Base-by-base conservation (phyloP, 2,329 filamentous ascomycete genomes). In the Calonectria henricotiae region DNA sequence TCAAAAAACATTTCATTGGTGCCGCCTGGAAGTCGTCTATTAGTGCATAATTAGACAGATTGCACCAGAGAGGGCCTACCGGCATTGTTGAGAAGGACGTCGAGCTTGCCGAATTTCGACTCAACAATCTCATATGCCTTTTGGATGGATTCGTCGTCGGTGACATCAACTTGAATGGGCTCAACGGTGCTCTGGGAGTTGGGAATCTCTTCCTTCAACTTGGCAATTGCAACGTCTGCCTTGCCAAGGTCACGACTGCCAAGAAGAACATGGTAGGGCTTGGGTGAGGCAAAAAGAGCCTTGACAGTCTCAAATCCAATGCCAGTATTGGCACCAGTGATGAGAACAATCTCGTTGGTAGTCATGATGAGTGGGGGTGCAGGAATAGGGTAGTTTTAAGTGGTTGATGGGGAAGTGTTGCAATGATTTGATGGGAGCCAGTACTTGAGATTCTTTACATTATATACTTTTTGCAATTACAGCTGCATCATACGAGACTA, bases 251-350 rank as follows among this genome's bases (percentile, higher is more conserved):
- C 84, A 2, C 90, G 86, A 44, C 84, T 85, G 37, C 89, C 89
- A 4, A 92, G 76, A 27, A 91, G 76, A 67, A 92, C 84, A 9
- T 86, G 82, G 77, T 91, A 91, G 2, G 85, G 80, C 0, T 77
- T 35, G 0, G 89, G 89, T 1, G 35, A 41, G 12, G 80, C 72
- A 51, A 84, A 81, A 0, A 92, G 81, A 1, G 88, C 86, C 71
- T 87, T 89, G 61, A 91, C 85, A 8, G 83, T 85, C 73, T 92
- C 86, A 43, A 85, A 87, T 3, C 91, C 90, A 23, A 92, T 85
- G 17, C 90, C 90, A 0, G 86, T 90, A 74, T 90, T 91, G 70
- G 84, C 89, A 41, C 90, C 90, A 2, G 90, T 91, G 71, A 91
- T 85, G 49, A 91, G 79, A n/a, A 90, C 78, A 69, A 89, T 81